Base-by-base conservation (phyloP, 345 rosid species). In the Aethionema arabicum region DNA sequence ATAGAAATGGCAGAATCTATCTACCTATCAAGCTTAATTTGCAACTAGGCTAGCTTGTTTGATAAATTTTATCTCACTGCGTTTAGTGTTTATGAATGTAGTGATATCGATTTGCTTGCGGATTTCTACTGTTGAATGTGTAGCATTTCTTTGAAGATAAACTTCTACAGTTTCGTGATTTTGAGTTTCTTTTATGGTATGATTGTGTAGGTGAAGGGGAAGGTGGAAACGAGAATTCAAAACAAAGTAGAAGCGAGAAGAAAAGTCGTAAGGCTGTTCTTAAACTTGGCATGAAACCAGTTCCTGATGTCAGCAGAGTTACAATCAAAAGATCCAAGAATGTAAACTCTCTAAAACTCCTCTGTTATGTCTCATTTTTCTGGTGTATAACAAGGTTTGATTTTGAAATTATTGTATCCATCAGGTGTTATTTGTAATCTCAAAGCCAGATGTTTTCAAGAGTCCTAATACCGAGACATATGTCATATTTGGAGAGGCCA, bases 371-470 rank as follows among this genome's bases (percentile, higher is more conserved):
- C 12, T 50, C 29, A 5, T 42, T 3, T 33, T 15, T 14, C 16
- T 37, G 3, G 29, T 50, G 4, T 5, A 11, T 7, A 7, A 1
- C 16, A 32, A 11, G 11, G 7, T 13, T 43, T 53, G 59, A 49
- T 21, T 35, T 50, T 27, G 14, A 7, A 4, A 37, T 50, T 41
- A 15, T 68, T 77, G 52, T n/a, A 14, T 11, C 9, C n/a, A 2
- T 14, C 86, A 88, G 90, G 66, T 83, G 38, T 75, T 83, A 38
- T 86, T 81, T 72, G 84, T 86, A 73, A 84, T 86, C 69, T 83
- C 88, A 14, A 90, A 90, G 70, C 90, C 95, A n/a, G 90, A 84
- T 74, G 91, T 83, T 39, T 90, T 76, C 78, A 90, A 90, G 76
- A 85, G 90, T 75, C 88, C 91, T 2, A 80, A 83, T 68, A 76